Conservation (phyloP, 345 rosid species). For the Arabis hirsuta region DNA sequence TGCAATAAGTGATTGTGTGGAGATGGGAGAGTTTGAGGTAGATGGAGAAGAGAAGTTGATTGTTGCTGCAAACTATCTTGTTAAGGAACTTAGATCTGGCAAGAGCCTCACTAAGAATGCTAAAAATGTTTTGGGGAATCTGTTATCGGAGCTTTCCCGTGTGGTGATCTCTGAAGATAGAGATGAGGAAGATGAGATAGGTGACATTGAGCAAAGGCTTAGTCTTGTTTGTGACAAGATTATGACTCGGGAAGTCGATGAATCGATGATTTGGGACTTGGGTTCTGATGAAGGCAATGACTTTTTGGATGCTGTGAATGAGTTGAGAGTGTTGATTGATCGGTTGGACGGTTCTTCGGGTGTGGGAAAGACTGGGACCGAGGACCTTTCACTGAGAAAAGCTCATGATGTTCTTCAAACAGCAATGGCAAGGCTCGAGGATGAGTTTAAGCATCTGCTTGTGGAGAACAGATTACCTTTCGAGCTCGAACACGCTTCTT, state of each 20-base stretch:
- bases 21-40: slow-evolving; percentile 57
- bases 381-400: slow-evolving; percentile 54
- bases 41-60: slow-evolving; percentile 68
- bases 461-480: slow-evolving; percentile 65
- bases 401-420: slow-evolving; percentile 81
- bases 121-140: slow-evolving; percentile 62
- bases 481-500: slow-evolving; percentile 70
- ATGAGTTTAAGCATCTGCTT: slow-evolving; percentile 77
- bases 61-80: slow-evolving; percentile 66
- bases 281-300: slow-evolving; percentile 57
- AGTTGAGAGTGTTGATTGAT: slow-evolving; percentile 58
- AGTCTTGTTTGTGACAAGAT: slow-evolving; percentile 66
- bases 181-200: slow-evolving; percentile 39
- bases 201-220: slow-evolving; percentile 56
- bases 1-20: slow-evolving; percentile 29
- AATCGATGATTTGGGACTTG: slow-evolving; percentile 77
- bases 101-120: slow-evolving; percentile 60
- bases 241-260: slow-evolving; percentile 67
- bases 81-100: slow-evolving; percentile 60
- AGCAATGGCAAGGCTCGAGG: slow-evolving; percentile 88
- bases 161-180: slow-evolving; percentile 45
- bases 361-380: slow-evolving; percentile 37
- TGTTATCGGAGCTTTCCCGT: slow-evolving; percentile 62
- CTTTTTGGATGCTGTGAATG: slow-evolving; percentile 64
- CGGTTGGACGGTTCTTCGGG: slow-evolving; percentile 52